These are phyloP conservation scores for Glarea lozoyensis DNA, from an alignment of 495 filamentous ascomycete species.

Conservation along the genomic window DNA sequence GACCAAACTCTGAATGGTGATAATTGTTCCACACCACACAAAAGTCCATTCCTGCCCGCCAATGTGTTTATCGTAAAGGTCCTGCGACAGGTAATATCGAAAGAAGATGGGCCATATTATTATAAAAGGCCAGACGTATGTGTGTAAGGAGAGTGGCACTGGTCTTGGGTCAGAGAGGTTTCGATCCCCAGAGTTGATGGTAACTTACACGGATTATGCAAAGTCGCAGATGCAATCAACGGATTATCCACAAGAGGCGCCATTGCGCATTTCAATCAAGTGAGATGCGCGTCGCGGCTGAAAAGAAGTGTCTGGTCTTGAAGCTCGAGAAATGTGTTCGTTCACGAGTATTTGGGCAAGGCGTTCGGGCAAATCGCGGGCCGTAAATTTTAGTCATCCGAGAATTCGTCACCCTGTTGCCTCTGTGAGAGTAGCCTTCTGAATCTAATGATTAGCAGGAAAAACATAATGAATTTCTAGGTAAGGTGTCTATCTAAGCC, in stretches of 20 bases:
- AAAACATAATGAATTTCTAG: too few species aligned
- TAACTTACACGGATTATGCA: constrained; percentile 60
- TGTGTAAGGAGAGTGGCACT: constrained; percentile 68
- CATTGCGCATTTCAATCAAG: constrained; percentile 17
- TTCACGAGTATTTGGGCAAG: too few species aligned
- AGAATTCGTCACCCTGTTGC: too few species aligned
- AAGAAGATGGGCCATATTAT: constrained; percentile 89
- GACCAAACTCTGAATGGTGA: constrained; percentile 76
- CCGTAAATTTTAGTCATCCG: too few species aligned
- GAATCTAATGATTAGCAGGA: too few species aligned
- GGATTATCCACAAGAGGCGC: constrained; percentile 79
- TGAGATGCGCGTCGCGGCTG: constrained; percentile 14
- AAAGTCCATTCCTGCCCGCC: constrained; percentile 92
- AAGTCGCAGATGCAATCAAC: constrained; percentile 78
- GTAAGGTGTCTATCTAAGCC: too few species aligned
- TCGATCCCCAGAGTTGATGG: not conserved
- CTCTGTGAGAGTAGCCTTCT: too few species aligned
- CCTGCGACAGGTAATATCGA: constrained; percentile 69
- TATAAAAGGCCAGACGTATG: constrained; percentile 87
- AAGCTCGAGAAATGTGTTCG: too few species aligned
- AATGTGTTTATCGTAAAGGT: constrained; percentile 84
- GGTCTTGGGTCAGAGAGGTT: constrained; percentile 5
- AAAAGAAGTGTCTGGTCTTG: constrained; percentile 4
- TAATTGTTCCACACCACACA: constrained; percentile 78
- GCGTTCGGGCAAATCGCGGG: too few species aligned